Evolutionary conservation across 768 basidiomycete species (phyloP), one percentile per base, ranked within the genome.

Genomic region (Pisolithus sp.): DNA sequence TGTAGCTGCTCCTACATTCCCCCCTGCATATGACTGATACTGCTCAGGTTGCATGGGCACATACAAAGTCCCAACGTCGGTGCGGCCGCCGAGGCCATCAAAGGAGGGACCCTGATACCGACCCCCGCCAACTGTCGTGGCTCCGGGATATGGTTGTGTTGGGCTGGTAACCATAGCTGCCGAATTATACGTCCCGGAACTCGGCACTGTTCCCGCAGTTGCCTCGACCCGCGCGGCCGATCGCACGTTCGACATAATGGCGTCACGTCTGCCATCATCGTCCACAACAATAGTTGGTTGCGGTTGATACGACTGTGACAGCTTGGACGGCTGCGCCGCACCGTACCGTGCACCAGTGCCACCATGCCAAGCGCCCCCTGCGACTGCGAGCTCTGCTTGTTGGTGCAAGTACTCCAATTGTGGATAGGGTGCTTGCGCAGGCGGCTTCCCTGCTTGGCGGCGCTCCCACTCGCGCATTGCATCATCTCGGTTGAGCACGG

Each of bases 381-480:
- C 71, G 20, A 82, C 78, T 2, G 80, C 88, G 59, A 90, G 73
- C 68, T 91, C 90, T 1, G 92, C 94, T 64, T 97, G 94, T 66
- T 96, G 93, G 58, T 95, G 91, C 46, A 98, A 70, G 63, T 81
- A 90, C 65, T 95, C 93, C 31, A 98, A 76, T 62, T 93, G 92
- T 6, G 89, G 92, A 61, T 94, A 93, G 23, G 86, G 84, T 62
- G 86, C 82, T 15, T 82, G 79, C n/a, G 81, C 81, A 12, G 74
- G 69, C 1, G 80, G 76, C 60, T 86, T 86, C 17, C 85, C 89
- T 10, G 83, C 71, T 63, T 93, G 89, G 55, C 93, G 74, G 57
- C 93, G 71, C 69, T 98, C 96, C 95, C 95, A 98, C 70, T 97
- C 95, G 40, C 86, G 81, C 75, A 92, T 87, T 41, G 90, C 87